Conservation (phyloP, 495 filamentous ascomycete genomes). For the Hypomontagnella submonticulosa region DNA sequence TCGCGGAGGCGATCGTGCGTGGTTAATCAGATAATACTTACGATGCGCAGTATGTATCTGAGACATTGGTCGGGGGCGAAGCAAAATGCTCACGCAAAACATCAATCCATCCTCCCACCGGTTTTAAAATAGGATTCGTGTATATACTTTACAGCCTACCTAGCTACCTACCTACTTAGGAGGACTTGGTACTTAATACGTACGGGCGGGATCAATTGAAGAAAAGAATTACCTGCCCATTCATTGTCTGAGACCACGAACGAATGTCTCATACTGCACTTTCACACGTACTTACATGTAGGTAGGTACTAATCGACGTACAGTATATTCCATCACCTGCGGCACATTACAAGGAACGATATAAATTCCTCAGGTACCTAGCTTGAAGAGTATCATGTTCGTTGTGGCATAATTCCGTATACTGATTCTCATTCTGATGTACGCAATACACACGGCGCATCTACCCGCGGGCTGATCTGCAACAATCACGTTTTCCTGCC, state of each 20-base stretch:
- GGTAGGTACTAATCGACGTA: background rate
- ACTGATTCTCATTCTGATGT: background rate
- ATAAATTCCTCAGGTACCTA: too few relatives aligned
- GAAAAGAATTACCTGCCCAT: background rate
- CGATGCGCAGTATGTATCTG: background rate
- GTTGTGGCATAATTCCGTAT: too few relatives aligned
- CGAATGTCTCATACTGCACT: background rate
- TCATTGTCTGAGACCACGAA: background rate
- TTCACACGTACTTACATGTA: background rate
- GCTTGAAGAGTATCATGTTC: too few relatives aligned
- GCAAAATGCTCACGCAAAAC: constrained; percentile 6
- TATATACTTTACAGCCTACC: constrained; percentile 9
- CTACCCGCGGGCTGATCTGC: background rate
- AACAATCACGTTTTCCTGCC: background rate
- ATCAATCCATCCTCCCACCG: background rate
- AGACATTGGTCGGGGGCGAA: constrained; percentile 15
- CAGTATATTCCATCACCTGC: too few relatives aligned
- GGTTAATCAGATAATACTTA: too few relatives aligned
- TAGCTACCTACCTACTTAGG: background rate
- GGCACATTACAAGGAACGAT: too few relatives aligned
- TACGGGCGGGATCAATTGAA: background rate
- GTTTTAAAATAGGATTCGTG: constrained; percentile 12
- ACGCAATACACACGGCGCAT: background rate
- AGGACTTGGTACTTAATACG: background rate
- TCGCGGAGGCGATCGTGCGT: too few relatives aligned